Evolutionary conservation across 306 rosid species (phyloP), one percentile per base, ranked within the genome.

Genomic region (Hippophae gyantsensis): DNA sequence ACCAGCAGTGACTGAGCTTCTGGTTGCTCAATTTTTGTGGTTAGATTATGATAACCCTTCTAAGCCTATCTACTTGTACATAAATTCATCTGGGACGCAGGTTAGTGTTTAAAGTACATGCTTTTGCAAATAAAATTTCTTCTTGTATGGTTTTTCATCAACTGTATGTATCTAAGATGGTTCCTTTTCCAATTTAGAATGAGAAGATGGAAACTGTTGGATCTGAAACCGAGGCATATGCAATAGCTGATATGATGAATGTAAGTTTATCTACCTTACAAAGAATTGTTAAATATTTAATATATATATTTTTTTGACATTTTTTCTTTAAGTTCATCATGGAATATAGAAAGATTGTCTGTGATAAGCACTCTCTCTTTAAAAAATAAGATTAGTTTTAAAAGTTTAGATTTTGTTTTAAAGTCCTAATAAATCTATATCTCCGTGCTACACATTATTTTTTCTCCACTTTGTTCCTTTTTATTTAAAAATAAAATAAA

Each of bases 71-170:
- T 82, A 88, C 70, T 58, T 93, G 53, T 93, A 93, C 79, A 88
- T 93, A 61, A 93, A 93, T 72, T 93, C 97, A 11, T 8, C 93
- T 47, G 99, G 99, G 63, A 88, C 94, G 43, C 99, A 84, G 94
- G 97, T 86, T 69, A 63, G 67, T 58, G 13, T 60, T 66, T 54
- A 63, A 64, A 49, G 55, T 52, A 65, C 56, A 50, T 48, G 13
- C 27, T 50, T 14, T 55, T 18, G 23, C 5, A 26, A 11, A 40
- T 25, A 43, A 55, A 68, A 6, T 54, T 54, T 50, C 38, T 52
- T 58, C 25, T 48, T 26, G 12, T 23, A 40, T 42, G 42, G 60
- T 43, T 53, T 66, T 71, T 71, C 54, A 43, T 26, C 26, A 18
- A 52, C 52, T 56, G 26, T 42, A 40, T 52, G 26, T 59, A 27